Evolutionary conservation across 1,284 basidiomycete species (phyloP), one percentile per base, ranked within the genome.

Genomic region (Meripilus lineatus): DNA sequence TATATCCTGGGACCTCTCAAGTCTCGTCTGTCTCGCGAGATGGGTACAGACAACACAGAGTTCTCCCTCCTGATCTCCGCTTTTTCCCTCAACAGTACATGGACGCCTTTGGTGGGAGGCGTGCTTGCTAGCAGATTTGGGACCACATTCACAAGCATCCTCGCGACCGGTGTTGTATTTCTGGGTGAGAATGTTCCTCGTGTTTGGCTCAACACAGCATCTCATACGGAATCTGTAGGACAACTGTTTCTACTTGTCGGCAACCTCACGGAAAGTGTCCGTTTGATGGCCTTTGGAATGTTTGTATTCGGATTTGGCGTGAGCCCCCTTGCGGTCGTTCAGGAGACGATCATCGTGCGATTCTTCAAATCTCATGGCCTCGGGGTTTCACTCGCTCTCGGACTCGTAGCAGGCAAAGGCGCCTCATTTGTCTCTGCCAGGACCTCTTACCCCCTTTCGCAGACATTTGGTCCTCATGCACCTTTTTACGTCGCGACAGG

Each of bases 231-330:
- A 18, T 28, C n/a, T 35, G 15, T 50, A 79, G 84, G 82, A 20
- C 83, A 86, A 58, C 56, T 69, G 18, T 61, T 83, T 8, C 70
- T 88, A 14, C 72, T 88, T 4, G 46, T 79, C 5, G 84, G 83
- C 13, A 80, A 86, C 53, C 70, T 77, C 10, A 70, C 67, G 45
- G 67, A 70, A 28, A 75, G 70, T 55, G 69, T 87, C 18, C 73
- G 75, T 11, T 46, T 81, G 25, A 88, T 88, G 84, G 70, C 76
- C 2, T 57, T 83, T 22, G 85, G 84, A 2, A 70, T 88, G 55
- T 89, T 88, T 53, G 64, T 88, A 34, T 89, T 87, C 53, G 88
- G 88, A n/a, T 68, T 89, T 13, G 88, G 86, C 3, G 71, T 85
- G 41, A 84, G 81, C 52, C 88, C 88, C 1, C 69, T 90, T 8